Evolutionary conservation across 352 stramenopile species (phyloP), one percentile per base, ranked within the genome.

Genomic region (Globisporangium canariense): DNA sequence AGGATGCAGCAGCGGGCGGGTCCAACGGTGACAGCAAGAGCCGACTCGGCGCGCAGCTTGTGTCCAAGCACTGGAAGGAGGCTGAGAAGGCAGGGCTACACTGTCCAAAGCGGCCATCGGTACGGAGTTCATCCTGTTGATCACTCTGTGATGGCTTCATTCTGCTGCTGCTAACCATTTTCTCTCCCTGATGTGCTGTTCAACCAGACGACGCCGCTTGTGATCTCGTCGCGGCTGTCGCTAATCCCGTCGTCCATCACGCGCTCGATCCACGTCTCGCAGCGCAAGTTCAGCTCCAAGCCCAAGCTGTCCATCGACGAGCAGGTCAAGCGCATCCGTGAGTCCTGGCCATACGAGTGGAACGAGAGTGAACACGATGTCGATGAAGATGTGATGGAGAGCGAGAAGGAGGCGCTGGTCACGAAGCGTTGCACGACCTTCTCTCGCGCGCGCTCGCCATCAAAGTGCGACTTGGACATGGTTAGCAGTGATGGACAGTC

Each of bases 331-430:
- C 76, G 67, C 46, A 90, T 94, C 62, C 83, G 85, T 14, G 70
- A 78, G 49, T 82, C 73, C 13, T 94, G 83, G 85, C 83, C 83
- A 13, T 85, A 90, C 64, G 71, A 77, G 13, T 89, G 83, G 83
- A 62, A 60, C 49, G 66, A 82, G 32, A 45, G 11, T n/a, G 14
- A 14, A 5, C 4, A 28, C 18, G 30, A 63, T 20, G 49, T 63
- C 18, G 40, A 20, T 4, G 7, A 14, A 7, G 4, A 6, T 13
- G 30, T 22, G n/a, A 52, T 64, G 2, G 54, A 64, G 34, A 70
- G 64, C 13, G 59, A 67, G 46, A 30, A 52, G 9, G 64, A 74
- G 18, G 16, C 65, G 9, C 46, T 64, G 6, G n/a, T 54, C 11
- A 47, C 67, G 16, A 67, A 70, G 20, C 63, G 64, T 30, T 75